phyloP scores from a whole-genome alignment of 495 filamentous ascomycete species.

The Recurvomyces mirabilis region DNA sequence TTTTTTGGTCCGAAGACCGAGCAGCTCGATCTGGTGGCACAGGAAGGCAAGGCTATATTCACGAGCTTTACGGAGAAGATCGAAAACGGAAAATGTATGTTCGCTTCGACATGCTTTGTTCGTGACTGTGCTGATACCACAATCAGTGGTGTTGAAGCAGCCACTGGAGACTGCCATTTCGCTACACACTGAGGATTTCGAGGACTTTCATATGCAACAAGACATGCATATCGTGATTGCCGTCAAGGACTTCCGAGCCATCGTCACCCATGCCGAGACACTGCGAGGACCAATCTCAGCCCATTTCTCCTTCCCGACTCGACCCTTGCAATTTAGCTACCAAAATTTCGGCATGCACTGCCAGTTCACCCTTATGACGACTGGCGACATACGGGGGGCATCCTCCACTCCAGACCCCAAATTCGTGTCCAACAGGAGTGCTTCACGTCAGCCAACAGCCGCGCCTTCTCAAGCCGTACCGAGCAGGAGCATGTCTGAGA shows the following conservation, averaged over 20 bases:
- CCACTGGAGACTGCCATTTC: constrained; percentile 87
- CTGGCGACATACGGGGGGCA: constrained; percentile 54
- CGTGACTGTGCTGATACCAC: constrained; percentile 26
- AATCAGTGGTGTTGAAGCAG: constrained; percentile 69
- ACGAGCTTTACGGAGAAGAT: constrained; percentile 94
- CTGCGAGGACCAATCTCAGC: constrained; percentile 59
- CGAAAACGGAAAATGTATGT: constrained; percentile 63
- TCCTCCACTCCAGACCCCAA: constrained; percentile 20
- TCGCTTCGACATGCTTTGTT: background rate
- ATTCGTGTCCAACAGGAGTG: constrained; percentile 15
- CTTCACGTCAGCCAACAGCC: constrained; percentile 20
- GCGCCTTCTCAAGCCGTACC: constrained; percentile 14
- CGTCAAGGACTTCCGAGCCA: constrained; percentile 90
- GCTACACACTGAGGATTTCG: constrained; percentile 76
- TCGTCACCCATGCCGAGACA: constrained; percentile 72
- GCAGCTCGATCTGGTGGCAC: constrained; percentile 75
- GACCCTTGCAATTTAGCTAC: constrained; percentile 77
- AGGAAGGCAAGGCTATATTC: constrained; percentile 60
- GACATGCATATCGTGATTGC: constrained; percentile 78
- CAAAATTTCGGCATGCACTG: constrained; percentile 58
- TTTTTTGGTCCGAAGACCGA: constrained; percentile 88
- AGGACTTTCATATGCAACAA: constrained; percentile 65
- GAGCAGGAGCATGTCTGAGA: constrained; percentile 15
- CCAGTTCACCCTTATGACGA: constrained; percentile 91
- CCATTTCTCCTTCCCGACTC: constrained; percentile 67